Percentiles rank a stretch among this genome's conserved stretches.
Conservation (phyloP, 2,329 filamentous ascomycete species). For the Fusarium lateritium region DNA sequence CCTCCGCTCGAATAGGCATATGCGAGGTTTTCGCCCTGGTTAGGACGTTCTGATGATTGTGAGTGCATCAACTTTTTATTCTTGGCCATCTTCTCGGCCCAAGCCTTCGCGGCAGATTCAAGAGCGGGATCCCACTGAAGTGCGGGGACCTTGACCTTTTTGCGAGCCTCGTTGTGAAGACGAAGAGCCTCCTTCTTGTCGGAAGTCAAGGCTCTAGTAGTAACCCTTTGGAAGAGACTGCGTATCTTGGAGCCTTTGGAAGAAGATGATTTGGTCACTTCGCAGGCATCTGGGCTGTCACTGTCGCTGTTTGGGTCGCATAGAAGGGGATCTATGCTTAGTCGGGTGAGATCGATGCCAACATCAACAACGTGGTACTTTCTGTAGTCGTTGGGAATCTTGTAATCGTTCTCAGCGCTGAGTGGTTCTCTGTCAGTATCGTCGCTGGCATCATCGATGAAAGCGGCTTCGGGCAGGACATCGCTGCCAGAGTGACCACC, state of each 20-base stretch:
- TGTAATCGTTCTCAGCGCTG: constrained; percentile 7
- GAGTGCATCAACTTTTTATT: constrained; percentile 38
- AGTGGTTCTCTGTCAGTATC: not conserved
- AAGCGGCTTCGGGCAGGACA: not conserved
- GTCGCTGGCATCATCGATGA: not conserved
- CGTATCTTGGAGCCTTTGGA: not conserved
- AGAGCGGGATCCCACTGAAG: constrained; percentile 39
- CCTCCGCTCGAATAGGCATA: constrained; percentile 34
- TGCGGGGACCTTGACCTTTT: constrained; percentile 29
- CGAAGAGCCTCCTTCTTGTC: constrained; percentile 35
- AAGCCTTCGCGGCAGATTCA: constrained; percentile 23
- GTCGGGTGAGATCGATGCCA: not conserved
- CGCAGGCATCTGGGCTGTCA: not conserved
- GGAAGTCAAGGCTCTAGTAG: constrained; percentile 27
- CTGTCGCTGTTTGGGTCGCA: not conserved
- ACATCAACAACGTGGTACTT: constrained; percentile 11
- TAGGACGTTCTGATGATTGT: not conserved
- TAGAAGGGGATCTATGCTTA: not conserved
- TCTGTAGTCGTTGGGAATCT: not conserved
- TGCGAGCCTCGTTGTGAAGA: constrained; percentile 39
- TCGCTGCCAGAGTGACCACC: not conserved
- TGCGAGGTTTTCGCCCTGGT: constrained; percentile 45
- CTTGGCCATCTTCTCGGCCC: constrained; percentile 38
- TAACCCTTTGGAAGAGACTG: not conserved
- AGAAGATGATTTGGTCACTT: not conserved